phyloP scores from a whole-genome alignment of 306 rosid genomes.

The Pyrus bretschneideri region DNA sequence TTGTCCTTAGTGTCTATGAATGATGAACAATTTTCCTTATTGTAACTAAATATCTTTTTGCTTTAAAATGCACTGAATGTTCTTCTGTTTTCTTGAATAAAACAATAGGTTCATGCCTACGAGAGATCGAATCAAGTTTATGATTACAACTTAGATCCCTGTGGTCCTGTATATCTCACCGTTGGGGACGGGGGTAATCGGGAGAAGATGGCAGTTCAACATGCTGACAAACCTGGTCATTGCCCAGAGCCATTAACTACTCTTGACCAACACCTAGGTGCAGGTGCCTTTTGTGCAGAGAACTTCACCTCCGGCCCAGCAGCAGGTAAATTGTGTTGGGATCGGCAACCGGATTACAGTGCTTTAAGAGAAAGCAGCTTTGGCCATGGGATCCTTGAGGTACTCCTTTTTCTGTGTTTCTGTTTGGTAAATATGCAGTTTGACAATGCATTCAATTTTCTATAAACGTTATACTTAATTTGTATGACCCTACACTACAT shows the following conservation, averaged over 20 bases:
- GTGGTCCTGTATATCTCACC: slow-evolving; percentile 69
- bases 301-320: slow-evolving; percentile 60
- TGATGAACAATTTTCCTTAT: not conserved
- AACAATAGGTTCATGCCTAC: slow-evolving; percentile 77
- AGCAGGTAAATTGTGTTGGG: slow-evolving; percentile 67
- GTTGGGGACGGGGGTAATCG: slow-evolving; percentile 85
- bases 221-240: slow-evolving; percentile 57
- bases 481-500: not conserved
- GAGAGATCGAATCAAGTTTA: slow-evolving; percentile 80
- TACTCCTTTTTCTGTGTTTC: slow-evolving; percentile 12
- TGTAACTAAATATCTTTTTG: not conserved
- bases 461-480: not conserved
- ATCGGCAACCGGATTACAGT: slow-evolving; percentile 62
- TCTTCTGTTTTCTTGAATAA: not conserved
- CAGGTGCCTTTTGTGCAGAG: slow-evolving; percentile 58
- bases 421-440: not conserved
- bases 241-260: slow-evolving; percentile 57
- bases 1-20: not conserved
- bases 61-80: not conserved
- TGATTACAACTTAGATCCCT: slow-evolving; percentile 65
- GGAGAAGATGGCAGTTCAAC: slow-evolving; percentile 63
- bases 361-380: slow-evolving; percentile 74
- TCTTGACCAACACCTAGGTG: slow-evolving; percentile 42
- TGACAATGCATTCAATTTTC: not conserved
- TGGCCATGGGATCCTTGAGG: slow-evolving; percentile 79